These are phyloP conservation scores for Amphirosellinia nigrospora DNA, from an alignment of 495 filamentous ascomycete species.

Conservation along the genomic window DNA sequence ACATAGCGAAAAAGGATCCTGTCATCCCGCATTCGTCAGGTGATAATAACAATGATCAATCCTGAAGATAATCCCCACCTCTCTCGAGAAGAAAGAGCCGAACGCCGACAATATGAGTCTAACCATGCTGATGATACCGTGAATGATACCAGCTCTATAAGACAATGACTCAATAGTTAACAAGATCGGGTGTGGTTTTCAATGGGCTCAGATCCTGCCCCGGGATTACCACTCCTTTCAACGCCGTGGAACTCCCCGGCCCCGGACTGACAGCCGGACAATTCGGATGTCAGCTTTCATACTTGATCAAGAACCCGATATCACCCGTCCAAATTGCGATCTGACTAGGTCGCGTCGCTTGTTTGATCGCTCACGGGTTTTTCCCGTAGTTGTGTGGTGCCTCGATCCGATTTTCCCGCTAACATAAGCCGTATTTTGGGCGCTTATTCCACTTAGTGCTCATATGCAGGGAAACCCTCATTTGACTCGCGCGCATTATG, in stretches of 20 bases:
- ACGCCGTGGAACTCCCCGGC: conserved; percentile 1
- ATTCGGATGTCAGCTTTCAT: neutral
- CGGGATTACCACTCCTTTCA: neutral
- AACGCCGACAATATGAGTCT: neutral
- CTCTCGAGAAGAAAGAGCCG: neutral
- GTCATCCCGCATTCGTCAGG: neutral
- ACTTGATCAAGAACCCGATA: neutral
- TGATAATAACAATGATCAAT: neutral
- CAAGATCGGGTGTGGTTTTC: neutral
- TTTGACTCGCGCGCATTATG: conserved; percentile 9
- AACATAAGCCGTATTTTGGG: neutral
- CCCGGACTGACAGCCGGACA: neutral
- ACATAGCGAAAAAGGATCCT: neutral
- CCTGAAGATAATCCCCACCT: neutral
- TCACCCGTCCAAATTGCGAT: neutral
- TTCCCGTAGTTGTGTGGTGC: neutral
- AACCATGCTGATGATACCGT: neutral
- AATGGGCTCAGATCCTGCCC: neutral
- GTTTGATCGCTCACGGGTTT: neutral
- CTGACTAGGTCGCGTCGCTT: too few species aligned
- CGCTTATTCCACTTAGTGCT: neutral
- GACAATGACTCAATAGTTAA: neutral
- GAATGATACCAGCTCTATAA: neutral
- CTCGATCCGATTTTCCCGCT: neutral
- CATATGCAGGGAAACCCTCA: neutral